Percentiles rank a stretch among this genome's conserved stretches.
Conservation (phyloP, 78 protist species). For the Creolimax fragrantissima region DNA sequence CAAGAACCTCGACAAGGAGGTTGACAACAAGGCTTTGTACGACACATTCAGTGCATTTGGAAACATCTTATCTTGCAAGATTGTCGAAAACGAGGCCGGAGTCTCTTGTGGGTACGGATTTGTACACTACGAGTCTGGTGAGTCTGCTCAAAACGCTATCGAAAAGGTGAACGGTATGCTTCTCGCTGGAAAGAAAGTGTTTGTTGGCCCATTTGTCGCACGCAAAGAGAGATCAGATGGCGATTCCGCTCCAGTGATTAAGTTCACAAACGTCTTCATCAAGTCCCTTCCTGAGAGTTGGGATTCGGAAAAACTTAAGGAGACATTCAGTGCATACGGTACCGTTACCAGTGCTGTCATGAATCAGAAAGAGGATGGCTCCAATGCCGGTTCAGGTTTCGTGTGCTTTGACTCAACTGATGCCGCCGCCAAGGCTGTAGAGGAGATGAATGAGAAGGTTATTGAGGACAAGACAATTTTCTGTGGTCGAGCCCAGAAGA, state of each 20-base stretch:
- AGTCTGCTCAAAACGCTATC: conserved; percentile 81
- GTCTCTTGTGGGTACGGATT: conserved; percentile 83
- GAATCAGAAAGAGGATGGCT: conserved; percentile 42
- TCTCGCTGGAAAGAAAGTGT: conserved; percentile 44
- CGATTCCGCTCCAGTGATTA: neutral
- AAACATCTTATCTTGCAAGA: conserved; percentile 66
- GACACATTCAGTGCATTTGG: conserved; percentile 78
- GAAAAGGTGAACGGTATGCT: conserved; percentile 85
- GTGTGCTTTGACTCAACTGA: conserved; percentile 58
- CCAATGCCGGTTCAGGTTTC: conserved; percentile 39
- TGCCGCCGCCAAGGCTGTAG: conserved; percentile 42
- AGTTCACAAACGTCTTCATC: conserved; percentile 86
- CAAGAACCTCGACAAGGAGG: conserved; percentile 77
- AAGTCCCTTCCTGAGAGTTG: conserved; percentile 67
- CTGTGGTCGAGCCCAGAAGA: conserved; percentile 79
- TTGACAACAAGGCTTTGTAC: conserved; percentile 78
- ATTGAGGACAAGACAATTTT: conserved; percentile 40
- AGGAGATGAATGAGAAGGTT: conserved; percentile 55
- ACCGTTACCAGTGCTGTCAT: conserved; percentile 52
- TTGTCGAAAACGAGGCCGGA: conserved; percentile 48
- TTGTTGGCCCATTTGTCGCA: conserved; percentile 79
- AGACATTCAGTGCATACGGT: conserved; percentile 60
- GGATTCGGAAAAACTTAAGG: conserved; percentile 44
- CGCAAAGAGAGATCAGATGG: conserved; percentile 55
- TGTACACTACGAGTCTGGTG: conserved; percentile 83